Base-by-base conservation (phyloP, 805 yeast species). In the Candida pseudofarinosa region DNA sequence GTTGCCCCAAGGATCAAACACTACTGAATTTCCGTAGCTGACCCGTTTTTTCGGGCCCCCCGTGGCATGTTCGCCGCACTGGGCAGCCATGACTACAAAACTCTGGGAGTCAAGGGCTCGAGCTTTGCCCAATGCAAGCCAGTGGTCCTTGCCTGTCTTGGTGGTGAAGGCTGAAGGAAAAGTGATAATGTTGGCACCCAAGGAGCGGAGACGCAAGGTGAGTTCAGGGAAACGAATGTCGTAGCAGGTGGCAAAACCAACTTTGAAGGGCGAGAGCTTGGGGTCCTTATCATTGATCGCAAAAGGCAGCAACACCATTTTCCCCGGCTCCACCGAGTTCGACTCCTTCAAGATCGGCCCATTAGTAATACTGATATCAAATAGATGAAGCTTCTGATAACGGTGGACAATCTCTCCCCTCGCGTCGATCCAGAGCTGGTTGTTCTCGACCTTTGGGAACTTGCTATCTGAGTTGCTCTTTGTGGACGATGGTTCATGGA, bases 121-220 rank as follows among this genome's bases (percentile, higher is more conserved):
- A 0, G 96, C 84, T 19, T 80, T 71, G 1, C 88, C 97, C 40
- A 91, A 68, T 1, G 78, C 60, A 41, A 80, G 80, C 96, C 97
- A 91, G 56, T 91, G 99, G 1, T 91, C 88, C 40, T 80, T 80
- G 1, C 99, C 99, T 0, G 98, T 91, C 49, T 82, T 81, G 58
- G 85, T 77, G 0, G 97, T 93, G 72, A 95, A 93, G 0, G 98
- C 98, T 19, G 95, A 83, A 0, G 99, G 98, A 53, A 71, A 91
- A 2, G 91, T 77, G 33, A 91, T 52, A 17, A 91, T 67, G 44
- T 87, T 75, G 1, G 96, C 95, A 3, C 96, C 96, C 40, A 65
- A 52, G 7, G 77, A 57, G 40, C 96, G 67, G 30, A 86, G 63
- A 33, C 81, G 63, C 30, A 84, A 53, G 1, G 93, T 81, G 38